A percentile compares a stretch with the other conserved stretches of the same genome.
phyloP scores from a whole-genome alignment of 352 stramenopile genomes.

The Aphanomyces invadans region DNA sequence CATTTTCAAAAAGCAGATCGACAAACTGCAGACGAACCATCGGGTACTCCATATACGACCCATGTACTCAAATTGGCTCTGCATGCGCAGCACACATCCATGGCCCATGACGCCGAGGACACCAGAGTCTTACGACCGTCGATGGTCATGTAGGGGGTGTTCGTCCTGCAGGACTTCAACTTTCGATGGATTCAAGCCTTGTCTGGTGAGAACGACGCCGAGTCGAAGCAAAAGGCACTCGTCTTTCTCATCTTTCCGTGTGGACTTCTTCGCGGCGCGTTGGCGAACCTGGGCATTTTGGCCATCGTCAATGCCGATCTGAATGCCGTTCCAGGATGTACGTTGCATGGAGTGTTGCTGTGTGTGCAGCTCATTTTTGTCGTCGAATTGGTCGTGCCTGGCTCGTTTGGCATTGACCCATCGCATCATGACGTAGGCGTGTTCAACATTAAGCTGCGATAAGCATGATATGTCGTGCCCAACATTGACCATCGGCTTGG shows the following conservation, averaged over 20 bases:
- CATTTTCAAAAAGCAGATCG: slow-evolving; percentile 97
- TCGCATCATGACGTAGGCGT: slow-evolving; percentile 42
- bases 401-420: neutral
- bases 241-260: slow-evolving; percentile 94
- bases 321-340: slow-evolving; percentile 88
- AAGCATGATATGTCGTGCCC: no score
- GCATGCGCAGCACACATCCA: no score
- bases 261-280: slow-evolving; percentile 89
- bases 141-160: no score
- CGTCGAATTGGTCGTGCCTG: no score
- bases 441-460: slow-evolving; percentile 85
- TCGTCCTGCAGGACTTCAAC: slow-evolving; percentile 94
- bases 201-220: slow-evolving; percentile 63
- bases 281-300: slow-evolving; percentile 92
- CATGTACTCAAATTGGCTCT: no score
- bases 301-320: slow-evolving; percentile 94
- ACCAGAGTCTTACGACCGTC: no score
- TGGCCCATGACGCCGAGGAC: no score
- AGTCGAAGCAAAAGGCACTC: slow-evolving; percentile 87
- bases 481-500: neutral
- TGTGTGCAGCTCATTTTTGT: neutral
- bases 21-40: slow-evolving; percentile 98
- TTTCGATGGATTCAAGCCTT: slow-evolving; percentile 88
- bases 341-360: slow-evolving; percentile 27
- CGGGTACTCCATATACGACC: no score